phyloP scores from a whole-genome alignment of 768 basidiomycete genomes.

The Udeniomyces megalosporus region DNA sequence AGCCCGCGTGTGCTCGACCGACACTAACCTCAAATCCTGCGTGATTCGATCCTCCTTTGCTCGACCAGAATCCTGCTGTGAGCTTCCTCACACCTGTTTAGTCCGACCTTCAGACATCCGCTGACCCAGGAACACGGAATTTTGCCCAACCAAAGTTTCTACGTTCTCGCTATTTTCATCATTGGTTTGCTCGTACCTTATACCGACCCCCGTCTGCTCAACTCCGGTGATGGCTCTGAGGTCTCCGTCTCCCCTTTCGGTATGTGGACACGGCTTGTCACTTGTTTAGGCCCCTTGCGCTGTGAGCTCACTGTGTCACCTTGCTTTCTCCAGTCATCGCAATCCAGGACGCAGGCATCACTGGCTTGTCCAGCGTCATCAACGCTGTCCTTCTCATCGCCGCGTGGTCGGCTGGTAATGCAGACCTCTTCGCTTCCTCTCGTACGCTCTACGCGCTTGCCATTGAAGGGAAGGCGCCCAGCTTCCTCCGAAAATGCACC shows the following conservation, averaged over 20 bases:
- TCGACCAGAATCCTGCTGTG: no score
- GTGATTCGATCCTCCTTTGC: no score
- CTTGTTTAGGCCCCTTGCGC: no score
- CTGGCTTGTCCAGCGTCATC: constrained; percentile 27
- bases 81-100: constrained; percentile 25
- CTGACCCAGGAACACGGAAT: no score
- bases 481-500: constrained; percentile 25
- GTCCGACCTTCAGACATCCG: neutral
- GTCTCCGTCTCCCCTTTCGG: constrained; percentile 29
- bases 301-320: no score
- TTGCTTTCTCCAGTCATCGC: constrained; percentile 22
- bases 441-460: constrained; percentile 28
- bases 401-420: constrained; percentile 32
- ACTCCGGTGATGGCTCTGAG: constrained; percentile 16
- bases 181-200: constrained; percentile 27
- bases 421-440: constrained; percentile 25
- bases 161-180: constrained; percentile 22
- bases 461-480: constrained; percentile 24
- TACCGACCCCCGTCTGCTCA: constrained; percentile 18
- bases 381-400: constrained; percentile 30
- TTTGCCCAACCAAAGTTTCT: constrained; percentile 17
- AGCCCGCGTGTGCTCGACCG: no score
- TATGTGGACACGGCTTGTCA: neutral
- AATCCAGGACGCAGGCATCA: constrained; percentile 28
- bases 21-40: no score